Conservation (phyloP, 192 early-diverging fungal species). For the Helicostylum pulchrum region DNA sequence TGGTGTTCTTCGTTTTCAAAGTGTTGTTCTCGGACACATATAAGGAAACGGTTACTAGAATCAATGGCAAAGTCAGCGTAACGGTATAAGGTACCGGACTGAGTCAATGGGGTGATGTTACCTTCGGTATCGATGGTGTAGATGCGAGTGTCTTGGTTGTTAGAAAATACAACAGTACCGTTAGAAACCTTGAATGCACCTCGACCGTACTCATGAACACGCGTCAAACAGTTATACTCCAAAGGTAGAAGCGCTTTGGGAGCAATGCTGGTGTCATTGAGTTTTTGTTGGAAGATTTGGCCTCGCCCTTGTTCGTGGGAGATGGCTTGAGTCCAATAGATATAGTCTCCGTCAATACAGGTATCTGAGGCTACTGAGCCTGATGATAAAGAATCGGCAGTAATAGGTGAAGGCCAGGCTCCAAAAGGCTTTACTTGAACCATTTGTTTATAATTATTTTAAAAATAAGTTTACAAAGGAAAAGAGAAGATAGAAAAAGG, state of each 20-base stretch:
- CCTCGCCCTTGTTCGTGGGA: slow-evolving; percentile 25
- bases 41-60: slow-evolving; percentile 46
- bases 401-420: slow-evolving; percentile 32
- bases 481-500: no score
- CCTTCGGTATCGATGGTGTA: slow-evolving; percentile 44
- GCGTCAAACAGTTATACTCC: slow-evolving; percentile 59
- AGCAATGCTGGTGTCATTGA: slow-evolving; percentile 1
- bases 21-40: slow-evolving; percentile 73
- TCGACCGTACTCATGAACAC: slow-evolving; percentile 80
- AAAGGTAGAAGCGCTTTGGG: slow-evolving; percentile 37
- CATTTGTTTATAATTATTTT: slow-evolving; percentile 9
- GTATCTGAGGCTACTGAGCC: slow-evolving; percentile 12
- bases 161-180: slow-evolving; percentile 59
- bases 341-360: slow-evolving; percentile 13
- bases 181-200: slow-evolving; percentile 54
- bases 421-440: slow-evolving; percentile 27
- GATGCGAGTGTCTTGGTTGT: slow-evolving; percentile 53
- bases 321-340: slow-evolving; percentile 23
- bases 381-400: slow-evolving; percentile 19
- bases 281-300: slow-evolving; percentile 20
- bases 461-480: no score
- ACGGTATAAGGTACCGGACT: slow-evolving; percentile 42
- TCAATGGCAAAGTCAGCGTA: slow-evolving; percentile 69
- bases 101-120: slow-evolving; percentile 42
- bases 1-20: slow-evolving; percentile 50